phyloP scores from a whole-genome alignment of 1,139 yeast genomes.

The Pichia sp. region DNA sequence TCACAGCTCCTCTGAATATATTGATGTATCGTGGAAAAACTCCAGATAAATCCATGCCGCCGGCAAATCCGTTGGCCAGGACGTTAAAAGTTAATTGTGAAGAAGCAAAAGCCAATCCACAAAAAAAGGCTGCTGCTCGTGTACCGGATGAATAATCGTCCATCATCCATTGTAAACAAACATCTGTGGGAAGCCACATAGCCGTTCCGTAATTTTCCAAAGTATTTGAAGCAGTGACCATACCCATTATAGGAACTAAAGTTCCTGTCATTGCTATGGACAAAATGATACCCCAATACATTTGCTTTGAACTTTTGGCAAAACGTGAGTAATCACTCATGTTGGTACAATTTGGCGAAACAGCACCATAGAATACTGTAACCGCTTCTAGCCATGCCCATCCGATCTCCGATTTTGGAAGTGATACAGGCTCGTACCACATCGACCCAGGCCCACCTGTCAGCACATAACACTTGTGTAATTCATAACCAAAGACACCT shows the following conservation, averaged over 20 bases:
- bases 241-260: not conserved
- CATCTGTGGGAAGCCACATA: not conserved
- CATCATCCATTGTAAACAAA: not conserved
- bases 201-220: not conserved
- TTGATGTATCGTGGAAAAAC: not conserved
- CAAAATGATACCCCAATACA: not conserved
- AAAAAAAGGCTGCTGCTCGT: not conserved
- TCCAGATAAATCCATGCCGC: not conserved
- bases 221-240: not conserved
- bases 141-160: not conserved
- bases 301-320: not conserved
- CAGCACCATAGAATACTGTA: not conserved
- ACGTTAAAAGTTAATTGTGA: not conserved
- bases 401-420: constrained; percentile 13
- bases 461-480: constrained; percentile 19
- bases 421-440: constrained; percentile 21
- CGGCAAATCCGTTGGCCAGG: not conserved
- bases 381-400: not conserved
- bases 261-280: not conserved
- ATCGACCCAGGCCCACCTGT: constrained; percentile 27
- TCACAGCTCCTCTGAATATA: not conserved
- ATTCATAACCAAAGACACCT: constrained; percentile 32
- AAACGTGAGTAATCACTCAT: not conserved
- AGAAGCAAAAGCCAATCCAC: not conserved
- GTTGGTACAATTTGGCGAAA: not conserved